Evolutionary conservation across 441 rosid genomes (phyloP), one percentile per base, ranked within the genome.

Genomic region (Mallotus japonicus): DNA sequence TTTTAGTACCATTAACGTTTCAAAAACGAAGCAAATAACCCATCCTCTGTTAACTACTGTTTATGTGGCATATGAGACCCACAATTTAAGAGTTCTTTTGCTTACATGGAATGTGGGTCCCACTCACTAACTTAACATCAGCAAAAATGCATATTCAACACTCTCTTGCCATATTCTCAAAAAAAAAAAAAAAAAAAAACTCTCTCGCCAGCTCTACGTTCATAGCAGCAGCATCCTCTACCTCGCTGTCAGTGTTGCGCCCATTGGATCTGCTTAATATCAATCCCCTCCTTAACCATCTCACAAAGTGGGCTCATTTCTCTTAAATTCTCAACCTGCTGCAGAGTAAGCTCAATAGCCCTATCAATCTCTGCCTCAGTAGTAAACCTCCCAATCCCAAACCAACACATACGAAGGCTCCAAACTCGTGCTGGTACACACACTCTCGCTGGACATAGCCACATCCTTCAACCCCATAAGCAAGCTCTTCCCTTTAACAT

Each of bases 391-490:
- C 97, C 99, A 72, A 91, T 90, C 57, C 99, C 98, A 24, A 91
- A 95, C 85, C 75, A 95, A 71, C 79, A 95, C 99, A 79, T 95
- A 95, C 0, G 97, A 92, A 8, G 97, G 99, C 86, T 92, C 99
- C 82, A 92, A 73, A 83, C 99, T 92, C 0, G 99, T 97, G 75
- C 99, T 92, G 0, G 99, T 95, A 62, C 99, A 95, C 8, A 97
- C 99, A 79, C 98, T 91, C 60, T 98, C 98, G 79, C 99, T 92
- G 8, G 99, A 95, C 57, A 95, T 98, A 0, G 98, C 98, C 75
- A 95, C 98, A 73, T 95, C 99, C 83, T 92, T 95, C 85, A 95
- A 81, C n/a, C 99, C 98, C 99, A 95, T 92, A 79, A 95, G 85
- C 81, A 95, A 73, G 70, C 96, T 91, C 93, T 95, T 98, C 55